These are phyloP conservation scores for Ogataea pilisensis DNA, from an alignment of 805 yeast species.

Conservation along the genomic window DNA sequence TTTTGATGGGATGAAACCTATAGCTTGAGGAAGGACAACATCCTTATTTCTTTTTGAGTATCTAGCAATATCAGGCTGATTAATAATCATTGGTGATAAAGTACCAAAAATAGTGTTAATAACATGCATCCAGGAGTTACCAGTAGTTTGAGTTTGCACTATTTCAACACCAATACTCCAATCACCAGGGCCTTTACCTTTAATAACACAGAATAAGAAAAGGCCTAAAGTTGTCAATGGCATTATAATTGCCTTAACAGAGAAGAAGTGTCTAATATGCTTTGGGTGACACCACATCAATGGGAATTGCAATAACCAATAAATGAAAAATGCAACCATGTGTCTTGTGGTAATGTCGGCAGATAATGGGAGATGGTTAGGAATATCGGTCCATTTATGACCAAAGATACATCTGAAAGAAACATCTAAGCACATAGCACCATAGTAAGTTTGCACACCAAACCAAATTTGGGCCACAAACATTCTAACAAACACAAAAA, in stretches of 20 bases:
- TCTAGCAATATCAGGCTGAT: slow-evolving; percentile 28
- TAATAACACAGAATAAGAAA: slow-evolving; percentile 18
- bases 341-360: slow-evolving; percentile 15
- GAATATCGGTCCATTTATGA: slow-evolving; percentile 16
- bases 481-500: slow-evolving; percentile 34
- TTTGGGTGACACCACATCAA: slow-evolving; percentile 18
- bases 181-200: slow-evolving; percentile 17
- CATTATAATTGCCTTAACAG: slow-evolving; percentile 17
- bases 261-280: slow-evolving; percentile 17
- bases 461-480: slow-evolving; percentile 36
- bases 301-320: slow-evolving; percentile 20
- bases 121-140: slow-evolving; percentile 17
- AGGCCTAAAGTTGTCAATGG: slow-evolving; percentile 20
- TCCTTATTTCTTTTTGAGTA: slow-evolving; percentile 17
- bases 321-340: slow-evolving; percentile 17
- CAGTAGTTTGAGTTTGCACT: slow-evolving; percentile 5
- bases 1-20: slow-evolving; percentile 18
- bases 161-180: slow-evolving; percentile 13
- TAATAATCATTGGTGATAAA: slow-evolving; percentile 25
- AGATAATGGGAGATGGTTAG: slow-evolving; percentile 17
- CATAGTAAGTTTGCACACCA: slow-evolving; percentile 36
- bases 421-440: slow-evolving; percentile 34
- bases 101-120: slow-evolving; percentile 24
- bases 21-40: slow-evolving; percentile 15
- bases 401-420: slow-evolving; percentile 22